Evolutionary conservation across 345 rosid species (phyloP), one percentile per base, ranked within the genome.

Genomic region (Gossypium thurberi): DNA sequence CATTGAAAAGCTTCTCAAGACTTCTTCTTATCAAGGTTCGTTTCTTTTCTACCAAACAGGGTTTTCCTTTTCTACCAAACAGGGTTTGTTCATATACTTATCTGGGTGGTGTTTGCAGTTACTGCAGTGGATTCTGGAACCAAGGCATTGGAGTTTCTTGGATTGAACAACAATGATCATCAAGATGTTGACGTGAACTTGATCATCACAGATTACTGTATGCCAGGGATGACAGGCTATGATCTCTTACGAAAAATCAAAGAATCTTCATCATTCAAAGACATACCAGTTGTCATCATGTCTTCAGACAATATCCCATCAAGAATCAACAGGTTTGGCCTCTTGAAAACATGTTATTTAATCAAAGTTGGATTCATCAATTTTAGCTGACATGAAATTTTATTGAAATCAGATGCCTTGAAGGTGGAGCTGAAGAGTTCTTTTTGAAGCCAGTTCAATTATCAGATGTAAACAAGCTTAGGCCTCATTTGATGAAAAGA

Each of bases 141-240:
- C 8, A 91, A 91, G 79, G 98, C 99, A 43, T 84, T 95, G 58
- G 98, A 95, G 55, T 85, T 90, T 74, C 85, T 95, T 69, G 98
- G 98, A 23, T 76, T 89, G 77, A 81, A 78, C 7, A 82, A 79
- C 8, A 15, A 8, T 1, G 75, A 53, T 0, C 68, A 58, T 26
- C 82, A 76, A 62, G 87, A 87, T 20, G 58, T 85, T 10, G 83
- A 85, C 80, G 86, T 95, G 1, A 89, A 84, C 78, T 77, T 95
- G 76, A 92, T 95, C 66, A 91, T 95, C n/a, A 95, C 98, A 56
- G 99, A 95, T 81, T 95, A 95, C 48, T 91, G 93, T 70, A 95
- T 92, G 99, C 99, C 99, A 12, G 99, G 93, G 12, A 92, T 95
- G 97, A 89, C 96, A 8, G 99, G 99, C 75, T 91, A 90, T 72